Percentiles rank a stretch among this genome's conserved stretches.
Evolutionary conservation across 163 green algal genomes (phyloP).

Genomic region (Trebouxiophyceae sp.): DNA sequence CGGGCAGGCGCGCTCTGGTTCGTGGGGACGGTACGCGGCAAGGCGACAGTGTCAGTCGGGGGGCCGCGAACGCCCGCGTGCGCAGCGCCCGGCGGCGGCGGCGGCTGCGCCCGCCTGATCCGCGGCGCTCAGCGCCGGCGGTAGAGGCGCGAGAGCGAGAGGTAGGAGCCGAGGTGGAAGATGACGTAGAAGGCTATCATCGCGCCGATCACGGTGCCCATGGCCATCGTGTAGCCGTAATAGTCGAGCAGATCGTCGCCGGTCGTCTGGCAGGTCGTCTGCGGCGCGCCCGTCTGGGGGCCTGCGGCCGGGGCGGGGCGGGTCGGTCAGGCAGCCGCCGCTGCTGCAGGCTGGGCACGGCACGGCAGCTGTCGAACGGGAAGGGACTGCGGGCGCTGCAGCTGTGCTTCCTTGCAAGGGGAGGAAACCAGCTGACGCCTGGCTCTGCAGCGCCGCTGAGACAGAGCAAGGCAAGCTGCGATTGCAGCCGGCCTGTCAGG

Average conservation of each 20-base stretch:
- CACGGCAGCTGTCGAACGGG: neutral
- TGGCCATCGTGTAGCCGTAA: slow-evolving; percentile 6
- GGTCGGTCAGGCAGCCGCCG: too few relatives aligned
- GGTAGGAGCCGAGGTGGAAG: slow-evolving; percentile 16
- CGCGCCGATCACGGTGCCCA: neutral
- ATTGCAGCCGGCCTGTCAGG: too few relatives aligned
- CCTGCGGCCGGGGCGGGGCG: neutral
- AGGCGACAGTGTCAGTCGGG: too few relatives aligned
- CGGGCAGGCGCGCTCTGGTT: too few relatives aligned
- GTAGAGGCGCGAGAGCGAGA: slow-evolving; percentile 14
- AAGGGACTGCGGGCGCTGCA: neutral
- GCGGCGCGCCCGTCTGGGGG: neutral
- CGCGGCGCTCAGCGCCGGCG: too few relatives aligned
- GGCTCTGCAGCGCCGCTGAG: neutral
- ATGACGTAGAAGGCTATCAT: slow-evolving; percentile 8
- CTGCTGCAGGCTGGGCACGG: neutral
- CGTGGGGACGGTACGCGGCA: too few relatives aligned
- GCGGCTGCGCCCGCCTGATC: too few relatives aligned
- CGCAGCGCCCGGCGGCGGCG: too few relatives aligned
- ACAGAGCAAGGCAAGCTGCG: too few relatives aligned
- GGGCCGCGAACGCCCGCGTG: too few relatives aligned
- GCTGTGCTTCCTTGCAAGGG: neutral
- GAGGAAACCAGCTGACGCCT: neutral
- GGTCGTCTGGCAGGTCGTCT: slow-evolving; percentile 3
- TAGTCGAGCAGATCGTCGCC: slow-evolving; percentile 13